A percentile compares a stretch with the other conserved stretches of the same genome.
Conservation (phyloP, 352 stramenopile species). For the Halophytophthora batemanensis region DNA sequence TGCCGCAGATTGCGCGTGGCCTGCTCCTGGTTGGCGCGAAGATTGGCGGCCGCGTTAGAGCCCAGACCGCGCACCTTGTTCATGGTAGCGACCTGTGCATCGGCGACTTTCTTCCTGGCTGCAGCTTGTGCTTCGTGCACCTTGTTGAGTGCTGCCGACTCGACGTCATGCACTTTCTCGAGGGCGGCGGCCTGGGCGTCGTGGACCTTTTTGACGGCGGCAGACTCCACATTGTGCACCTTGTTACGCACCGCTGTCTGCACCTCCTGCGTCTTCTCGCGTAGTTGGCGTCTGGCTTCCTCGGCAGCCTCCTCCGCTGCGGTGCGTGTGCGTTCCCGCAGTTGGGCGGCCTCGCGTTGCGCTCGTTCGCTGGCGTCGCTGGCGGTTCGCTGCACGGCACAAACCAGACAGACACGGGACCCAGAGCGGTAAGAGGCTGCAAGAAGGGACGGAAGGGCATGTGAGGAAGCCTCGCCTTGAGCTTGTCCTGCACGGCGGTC, state of each 20-base stretch:
- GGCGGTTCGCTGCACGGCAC: constrained; percentile 9
- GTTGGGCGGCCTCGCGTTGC: constrained; percentile 3
- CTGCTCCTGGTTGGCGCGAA: constrained; percentile 44
- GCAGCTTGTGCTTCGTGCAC: constrained; percentile 12
- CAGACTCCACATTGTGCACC: not conserved
- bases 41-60: constrained; percentile 33
- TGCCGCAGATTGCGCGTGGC: constrained; percentile 38
- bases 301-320: constrained; percentile 1
- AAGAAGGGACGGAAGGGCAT: not conserved
- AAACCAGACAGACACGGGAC: not conserved
- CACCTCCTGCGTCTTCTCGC: not conserved
- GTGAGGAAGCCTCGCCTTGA: constrained; percentile 17
- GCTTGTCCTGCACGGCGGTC: constrained; percentile 23
- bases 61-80: constrained; percentile 31
- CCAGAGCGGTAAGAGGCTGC: not conserved
- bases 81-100: constrained; percentile 17
- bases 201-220: not conserved
- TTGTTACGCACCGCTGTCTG: constrained; percentile 1
- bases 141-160: constrained; percentile 7
- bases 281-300: constrained; percentile 4
- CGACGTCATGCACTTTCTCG: constrained; percentile 11
- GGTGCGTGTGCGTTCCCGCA: constrained; percentile 10
- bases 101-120: constrained; percentile 14
- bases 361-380: constrained; percentile 9
- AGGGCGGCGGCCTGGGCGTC: constrained; percentile 2